Percentiles rank a stretch among this genome's conserved stretches.
Conservation (phyloP, 345 rosid species). For the Arabidopsis arenosa region DNA sequence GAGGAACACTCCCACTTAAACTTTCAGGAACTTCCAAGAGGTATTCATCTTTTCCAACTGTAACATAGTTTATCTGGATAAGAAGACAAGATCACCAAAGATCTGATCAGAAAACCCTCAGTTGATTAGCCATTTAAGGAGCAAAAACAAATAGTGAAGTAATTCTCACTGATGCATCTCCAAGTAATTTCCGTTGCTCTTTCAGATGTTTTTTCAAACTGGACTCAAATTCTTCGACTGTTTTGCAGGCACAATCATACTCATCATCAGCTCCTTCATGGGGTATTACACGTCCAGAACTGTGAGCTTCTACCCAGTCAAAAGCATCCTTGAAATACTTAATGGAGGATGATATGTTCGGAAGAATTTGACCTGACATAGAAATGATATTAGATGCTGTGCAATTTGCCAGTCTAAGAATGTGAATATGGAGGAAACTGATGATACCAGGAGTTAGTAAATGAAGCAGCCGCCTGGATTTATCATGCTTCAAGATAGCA, state of each 20-base stretch:
- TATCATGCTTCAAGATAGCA: slow-evolving; percentile 66
- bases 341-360: slow-evolving; percentile 59
- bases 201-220: slow-evolving; percentile 74
- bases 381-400: slow-evolving; percentile 32
- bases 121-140: slow-evolving; percentile 23
- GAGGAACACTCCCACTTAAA: slow-evolving; percentile 74
- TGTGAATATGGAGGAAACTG: slow-evolving; percentile 12
- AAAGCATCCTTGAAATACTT: slow-evolving; percentile 88
- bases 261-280: slow-evolving; percentile 81
- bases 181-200: slow-evolving; percentile 84
- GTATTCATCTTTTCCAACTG: slow-evolving; percentile 90
- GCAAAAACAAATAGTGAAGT: slow-evolving; percentile 25
- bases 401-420: slow-evolving; percentile 19
- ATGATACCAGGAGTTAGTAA: slow-evolving; percentile 76
- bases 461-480: slow-evolving; percentile 67
- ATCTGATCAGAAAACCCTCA: slow-evolving; percentile 31
- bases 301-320: slow-evolving; percentile 92
- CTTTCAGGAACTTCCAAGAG: slow-evolving; percentile 89
- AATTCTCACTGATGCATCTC: slow-evolving; percentile 74
- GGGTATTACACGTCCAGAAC: slow-evolving; percentile 88
- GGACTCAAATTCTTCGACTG: slow-evolving; percentile 62
- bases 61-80: slow-evolving; percentile 80
- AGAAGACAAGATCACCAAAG: slow-evolving; percentile 35
- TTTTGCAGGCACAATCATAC: slow-evolving; percentile 76
- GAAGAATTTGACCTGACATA: slow-evolving; percentile 76